Conservation (phyloP, 2,329 filamentous ascomycete species). For the Acrodontium crateriforme region DNA sequence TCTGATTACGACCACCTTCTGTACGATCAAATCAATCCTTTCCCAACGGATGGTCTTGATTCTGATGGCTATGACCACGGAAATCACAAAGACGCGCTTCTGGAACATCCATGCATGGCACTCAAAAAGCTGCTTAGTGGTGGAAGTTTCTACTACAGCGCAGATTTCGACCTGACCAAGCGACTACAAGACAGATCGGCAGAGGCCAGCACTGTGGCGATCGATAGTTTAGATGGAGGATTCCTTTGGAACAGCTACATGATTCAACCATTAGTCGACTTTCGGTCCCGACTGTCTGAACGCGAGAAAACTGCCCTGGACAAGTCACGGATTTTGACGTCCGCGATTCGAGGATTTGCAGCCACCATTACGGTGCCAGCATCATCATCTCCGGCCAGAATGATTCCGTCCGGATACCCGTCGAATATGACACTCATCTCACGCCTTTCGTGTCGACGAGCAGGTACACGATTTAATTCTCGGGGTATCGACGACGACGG, state of each 20-base stretch:
- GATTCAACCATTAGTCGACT: slow-evolving; percentile 84
- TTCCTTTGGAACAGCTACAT: slow-evolving; percentile 99
- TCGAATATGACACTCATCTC: slow-evolving; percentile 83
- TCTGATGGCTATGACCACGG: slow-evolving; percentile 40
- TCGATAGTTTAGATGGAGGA: slow-evolving; percentile 81
- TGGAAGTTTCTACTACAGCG: slow-evolving; percentile 94
- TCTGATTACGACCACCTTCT: slow-evolving; percentile 70
- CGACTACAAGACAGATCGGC: slow-evolving; percentile 66
- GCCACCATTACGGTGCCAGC: slow-evolving; percentile 75
- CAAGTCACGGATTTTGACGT: slow-evolving; percentile 74
- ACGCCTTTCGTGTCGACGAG: slow-evolving; percentile 74
- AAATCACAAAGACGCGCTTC: slow-evolving; percentile 50
- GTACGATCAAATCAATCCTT: slow-evolving; percentile 43
- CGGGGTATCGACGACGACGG: slow-evolving; percentile 95
- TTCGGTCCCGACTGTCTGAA: slow-evolving; percentile 65
- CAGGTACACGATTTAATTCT: slow-evolving; percentile 93
- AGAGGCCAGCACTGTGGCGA: slow-evolving; percentile 56
- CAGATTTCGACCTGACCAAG: slow-evolving; percentile 94
- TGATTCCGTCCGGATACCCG: slow-evolving; percentile 55
- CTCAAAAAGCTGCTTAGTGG: slow-evolving; percentile 85
- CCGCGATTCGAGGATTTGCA: slow-evolving; percentile 86
- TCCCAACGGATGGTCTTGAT: slow-evolving; percentile 39
- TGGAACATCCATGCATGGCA: slow-evolving; percentile 81
- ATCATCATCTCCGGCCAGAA: slow-evolving; percentile 55
- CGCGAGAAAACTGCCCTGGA: slow-evolving; percentile 71